Conservation (phyloP, 306 rosid genomes). For the Hippophae rhamnoides region DNA sequence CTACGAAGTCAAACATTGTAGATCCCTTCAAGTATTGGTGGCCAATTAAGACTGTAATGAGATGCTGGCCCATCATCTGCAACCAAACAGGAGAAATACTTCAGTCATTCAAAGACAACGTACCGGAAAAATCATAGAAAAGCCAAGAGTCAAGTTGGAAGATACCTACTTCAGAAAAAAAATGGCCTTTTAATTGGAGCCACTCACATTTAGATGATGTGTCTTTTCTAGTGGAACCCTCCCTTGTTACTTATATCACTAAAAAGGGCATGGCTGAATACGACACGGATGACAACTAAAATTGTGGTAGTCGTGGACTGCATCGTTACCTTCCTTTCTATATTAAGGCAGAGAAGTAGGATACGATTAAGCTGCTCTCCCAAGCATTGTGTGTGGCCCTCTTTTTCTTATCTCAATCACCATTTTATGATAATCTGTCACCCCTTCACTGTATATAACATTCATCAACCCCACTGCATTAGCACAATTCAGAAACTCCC, state of each 20-base stretch:
- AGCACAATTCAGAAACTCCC: conserved; percentile 14
- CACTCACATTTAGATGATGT: conserved; percentile 14
- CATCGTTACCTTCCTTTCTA: conserved; percentile 45
- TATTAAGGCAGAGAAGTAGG: conserved; percentile 33
- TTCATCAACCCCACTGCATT: conserved; percentile 43
- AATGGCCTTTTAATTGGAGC: conserved; percentile 27
- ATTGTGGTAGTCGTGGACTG: conserved; percentile 74
- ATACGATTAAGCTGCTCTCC: conserved; percentile 39
- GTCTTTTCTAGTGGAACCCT: conserved; percentile 2
- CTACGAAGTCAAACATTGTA: no score
- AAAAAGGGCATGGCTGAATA: conserved; percentile 18
- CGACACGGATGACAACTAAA: conserved; percentile 14
- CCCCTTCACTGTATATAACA: conserved; percentile 24
- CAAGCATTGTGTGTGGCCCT: conserved; percentile 90
- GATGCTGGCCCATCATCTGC: no score
- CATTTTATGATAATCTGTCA: conserved; percentile 15
- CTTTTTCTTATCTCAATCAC: conserved; percentile 72
- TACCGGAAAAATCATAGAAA: no score
- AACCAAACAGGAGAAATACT: no score
- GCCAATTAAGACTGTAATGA: no score
- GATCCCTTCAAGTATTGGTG: no score
- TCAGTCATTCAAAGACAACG: no score
- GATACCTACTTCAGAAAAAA: conserved; percentile 36
- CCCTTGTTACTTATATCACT: conserved; percentile 18
- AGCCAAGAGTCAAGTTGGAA: conserved; percentile 3